These are phyloP conservation scores for Ophiostoma quercus DNA, from an alignment of 2,329 filamentous ascomycete genomes.

Conservation along the genomic window DNA sequence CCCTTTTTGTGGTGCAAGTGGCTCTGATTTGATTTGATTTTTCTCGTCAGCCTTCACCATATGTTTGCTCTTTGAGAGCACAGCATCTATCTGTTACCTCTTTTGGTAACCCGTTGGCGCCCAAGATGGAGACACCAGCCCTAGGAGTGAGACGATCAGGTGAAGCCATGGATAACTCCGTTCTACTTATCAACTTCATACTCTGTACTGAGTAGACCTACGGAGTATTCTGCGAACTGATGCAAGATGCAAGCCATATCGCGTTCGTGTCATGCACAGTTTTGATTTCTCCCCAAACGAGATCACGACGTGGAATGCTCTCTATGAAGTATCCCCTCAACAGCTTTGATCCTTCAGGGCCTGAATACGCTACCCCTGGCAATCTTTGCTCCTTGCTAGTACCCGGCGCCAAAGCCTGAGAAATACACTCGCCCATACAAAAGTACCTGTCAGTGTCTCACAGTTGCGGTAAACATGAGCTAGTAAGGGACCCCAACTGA, in stretches of 20 bases:
- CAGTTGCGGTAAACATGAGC: neutral
- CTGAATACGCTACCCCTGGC: neutral
- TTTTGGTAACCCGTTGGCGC: neutral
- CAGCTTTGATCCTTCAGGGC: neutral
- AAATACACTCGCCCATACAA: neutral
- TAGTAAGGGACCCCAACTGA: neutral
- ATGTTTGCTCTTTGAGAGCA: neutral
- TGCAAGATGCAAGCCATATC: neutral
- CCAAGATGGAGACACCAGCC: slow-evolving; percentile 7
- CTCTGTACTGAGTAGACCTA: neutral
- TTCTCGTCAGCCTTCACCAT: neutral
- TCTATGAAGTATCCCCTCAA: too few relatives aligned
- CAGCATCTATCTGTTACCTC: neutral
- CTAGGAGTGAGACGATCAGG: neutral
- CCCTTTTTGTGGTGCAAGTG: neutral
- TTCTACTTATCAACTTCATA: too few relatives aligned
- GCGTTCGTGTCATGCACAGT: neutral
- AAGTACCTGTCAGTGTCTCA: neutral
- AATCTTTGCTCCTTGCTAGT: neutral
- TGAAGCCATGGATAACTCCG: neutral
- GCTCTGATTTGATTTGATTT: neutral
- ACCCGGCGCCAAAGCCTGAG: neutral
- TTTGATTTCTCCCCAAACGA: neutral
- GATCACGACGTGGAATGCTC: neutral
- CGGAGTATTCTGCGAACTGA: neutral